Conservation (phyloP, 768 basidiomycete species). For the Agrocybe praecox region DNA sequence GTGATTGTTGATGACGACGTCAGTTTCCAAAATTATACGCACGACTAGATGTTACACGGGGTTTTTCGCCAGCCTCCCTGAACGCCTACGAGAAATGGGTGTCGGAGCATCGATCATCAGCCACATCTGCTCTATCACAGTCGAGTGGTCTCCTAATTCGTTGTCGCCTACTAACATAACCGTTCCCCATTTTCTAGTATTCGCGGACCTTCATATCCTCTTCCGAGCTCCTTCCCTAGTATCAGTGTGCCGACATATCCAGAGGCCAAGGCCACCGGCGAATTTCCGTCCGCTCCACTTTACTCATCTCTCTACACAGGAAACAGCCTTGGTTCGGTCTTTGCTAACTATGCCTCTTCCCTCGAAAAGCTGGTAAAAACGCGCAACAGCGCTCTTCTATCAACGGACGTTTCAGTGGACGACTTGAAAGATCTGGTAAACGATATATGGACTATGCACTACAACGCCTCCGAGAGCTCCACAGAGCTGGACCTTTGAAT, state of each 20-base stretch:
- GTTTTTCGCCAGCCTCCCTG: slow-evolving; percentile 44
- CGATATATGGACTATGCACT: slow-evolving; percentile 62
- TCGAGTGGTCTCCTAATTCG: slow-evolving; percentile 20
- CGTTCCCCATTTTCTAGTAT: slow-evolving; percentile 32
- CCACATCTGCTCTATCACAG: slow-evolving; percentile 29
- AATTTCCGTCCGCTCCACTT: slow-evolving; percentile 2
- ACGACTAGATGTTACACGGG: slow-evolving; percentile 60
- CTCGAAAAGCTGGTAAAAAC: slow-evolving; percentile 46
- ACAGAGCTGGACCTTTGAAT: not conserved
- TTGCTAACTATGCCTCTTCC: slow-evolving; percentile 55
- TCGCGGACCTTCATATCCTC: slow-evolving; percentile 54
- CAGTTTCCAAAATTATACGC: slow-evolving; percentile 31
- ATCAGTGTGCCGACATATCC: not conserved
- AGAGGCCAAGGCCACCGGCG: not conserved
- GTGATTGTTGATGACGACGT: not conserved
- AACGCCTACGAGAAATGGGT: slow-evolving; percentile 42
- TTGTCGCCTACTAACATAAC: not conserved
- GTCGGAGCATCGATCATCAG: slow-evolving; percentile 18
- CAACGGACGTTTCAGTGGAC: slow-evolving; percentile 50
- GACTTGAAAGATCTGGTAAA: slow-evolving; percentile 59
- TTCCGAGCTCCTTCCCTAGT: slow-evolving; percentile 61
- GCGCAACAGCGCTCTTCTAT: slow-evolving; percentile 32
- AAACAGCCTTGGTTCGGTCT: slow-evolving; percentile 36
- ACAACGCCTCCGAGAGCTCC: slow-evolving; percentile 32
- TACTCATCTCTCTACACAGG: slow-evolving; percentile 52